Conservation (phyloP, 164 flowering plant species). For the Dillenia turbinata region DNA sequence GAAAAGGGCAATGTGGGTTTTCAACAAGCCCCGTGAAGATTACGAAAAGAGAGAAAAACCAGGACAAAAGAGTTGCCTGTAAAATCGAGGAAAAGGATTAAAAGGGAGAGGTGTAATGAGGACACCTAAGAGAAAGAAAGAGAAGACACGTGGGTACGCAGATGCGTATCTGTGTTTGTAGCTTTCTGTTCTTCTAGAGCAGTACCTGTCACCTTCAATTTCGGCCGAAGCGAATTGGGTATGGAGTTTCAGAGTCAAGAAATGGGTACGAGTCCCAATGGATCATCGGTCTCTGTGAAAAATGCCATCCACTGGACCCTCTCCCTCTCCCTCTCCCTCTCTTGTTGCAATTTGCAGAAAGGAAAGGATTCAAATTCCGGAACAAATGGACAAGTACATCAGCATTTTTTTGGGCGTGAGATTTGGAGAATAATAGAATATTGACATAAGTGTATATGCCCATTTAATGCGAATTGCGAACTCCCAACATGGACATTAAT, state of each 20-base stretch:
- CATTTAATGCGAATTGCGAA: no score
- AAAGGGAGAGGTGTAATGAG: not conserved
- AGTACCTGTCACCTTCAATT: no score
- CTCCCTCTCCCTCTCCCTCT: not conserved
- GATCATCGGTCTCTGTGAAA: conserved; percentile 2
- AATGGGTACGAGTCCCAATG: conserved; percentile 9
- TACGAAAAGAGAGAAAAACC: not conserved
- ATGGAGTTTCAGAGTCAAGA: no score
- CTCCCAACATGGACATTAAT: no score
- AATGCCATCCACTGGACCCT: not conserved
- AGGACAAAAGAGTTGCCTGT: not conserved
- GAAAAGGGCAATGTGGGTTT: conserved; percentile 1
- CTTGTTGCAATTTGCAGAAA: not conserved
- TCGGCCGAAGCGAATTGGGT: no score
- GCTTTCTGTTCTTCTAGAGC: no score
- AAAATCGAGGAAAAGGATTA: no score
- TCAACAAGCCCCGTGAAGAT: not conserved
- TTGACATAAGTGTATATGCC: no score
- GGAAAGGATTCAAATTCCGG: no score
- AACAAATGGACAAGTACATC: not conserved
- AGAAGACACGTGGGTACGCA: conserved; percentile 12
- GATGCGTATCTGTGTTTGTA: no score
- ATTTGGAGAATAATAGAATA: no score
- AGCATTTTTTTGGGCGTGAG: no score
- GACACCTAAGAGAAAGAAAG: conserved; percentile 2